A percentile compares a stretch with the other conserved stretches of the same genome.
phyloP scores from a whole-genome alignment of 1,284 basidiomycete genomes.

The Volvariella surrecta region DNA sequence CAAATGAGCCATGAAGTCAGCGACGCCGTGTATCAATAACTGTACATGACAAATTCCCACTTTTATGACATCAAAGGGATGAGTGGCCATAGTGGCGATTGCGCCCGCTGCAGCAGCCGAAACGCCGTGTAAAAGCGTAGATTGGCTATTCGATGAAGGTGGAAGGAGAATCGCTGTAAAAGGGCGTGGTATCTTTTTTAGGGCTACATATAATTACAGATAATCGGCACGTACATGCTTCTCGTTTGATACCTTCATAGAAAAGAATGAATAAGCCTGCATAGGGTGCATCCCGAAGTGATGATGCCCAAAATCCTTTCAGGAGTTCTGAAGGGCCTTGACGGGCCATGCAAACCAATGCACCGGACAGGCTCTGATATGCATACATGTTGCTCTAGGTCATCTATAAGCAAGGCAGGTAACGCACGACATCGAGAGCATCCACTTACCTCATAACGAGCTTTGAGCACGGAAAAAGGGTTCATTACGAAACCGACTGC shows the following conservation, averaged over 20 bases:
- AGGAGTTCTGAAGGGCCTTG: slow-evolving; percentile 79
- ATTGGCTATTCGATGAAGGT: slow-evolving; percentile 29
- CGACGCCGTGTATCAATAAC: neutral
- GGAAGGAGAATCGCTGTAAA: slow-evolving; percentile 24
- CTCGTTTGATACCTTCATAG: slow-evolving; percentile 81
- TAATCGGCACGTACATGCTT: slow-evolving; percentile 41
- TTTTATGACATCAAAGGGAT: slow-evolving; percentile 89
- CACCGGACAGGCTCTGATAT: slow-evolving; percentile 59
- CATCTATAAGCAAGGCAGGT: slow-evolving; percentile 1
- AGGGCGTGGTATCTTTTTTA: slow-evolving; percentile 7
- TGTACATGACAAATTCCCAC: slow-evolving; percentile 26
- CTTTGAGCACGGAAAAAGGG: slow-evolving; percentile 92
- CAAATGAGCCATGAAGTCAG: slow-evolving; percentile 1
- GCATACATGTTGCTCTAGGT: slow-evolving; percentile 71
- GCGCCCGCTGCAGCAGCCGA: slow-evolving; percentile 73
- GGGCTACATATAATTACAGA: slow-evolving; percentile 6
- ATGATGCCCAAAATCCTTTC: slow-evolving; percentile 85
- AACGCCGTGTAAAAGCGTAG: slow-evolving; percentile 42
- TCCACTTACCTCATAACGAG: slow-evolving; percentile 78
- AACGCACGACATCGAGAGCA: neutral
- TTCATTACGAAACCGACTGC: slow-evolving; percentile 85
- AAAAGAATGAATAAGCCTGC: slow-evolving; percentile 90
- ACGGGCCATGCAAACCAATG: slow-evolving; percentile 54
- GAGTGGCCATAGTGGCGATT: slow-evolving; percentile 76
- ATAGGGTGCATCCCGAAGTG: slow-evolving; percentile 91